These are phyloP conservation scores for Chaetothyriales sp. DNA, from an alignment of 2,329 filamentous ascomycete species.

Conservation along the genomic window DNA sequence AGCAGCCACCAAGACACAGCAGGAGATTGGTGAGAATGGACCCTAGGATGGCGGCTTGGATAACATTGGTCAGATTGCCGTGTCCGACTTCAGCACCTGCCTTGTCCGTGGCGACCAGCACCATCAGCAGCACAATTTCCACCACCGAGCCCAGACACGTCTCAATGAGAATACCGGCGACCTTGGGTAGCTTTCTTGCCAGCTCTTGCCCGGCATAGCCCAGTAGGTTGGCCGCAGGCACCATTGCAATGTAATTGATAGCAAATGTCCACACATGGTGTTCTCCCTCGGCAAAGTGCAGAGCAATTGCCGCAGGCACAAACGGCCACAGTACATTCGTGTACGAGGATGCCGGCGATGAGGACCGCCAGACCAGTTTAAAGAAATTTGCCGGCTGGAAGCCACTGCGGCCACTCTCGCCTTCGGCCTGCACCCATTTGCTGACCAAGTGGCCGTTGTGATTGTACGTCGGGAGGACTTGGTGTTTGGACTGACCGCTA, in stretches of 20 bases:
- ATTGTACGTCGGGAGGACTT: conserved; percentile 11
- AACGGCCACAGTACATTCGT: conserved; percentile 65
- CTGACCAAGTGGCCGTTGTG: conserved; percentile 22
- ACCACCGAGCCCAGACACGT: conserved; percentile 57
- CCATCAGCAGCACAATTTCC: conserved; percentile 71
- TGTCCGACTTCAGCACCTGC: conserved; percentile 12
- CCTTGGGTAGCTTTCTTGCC: conserved; percentile 61
- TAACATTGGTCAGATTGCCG: conserved; percentile 47
- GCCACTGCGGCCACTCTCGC: conserved; percentile 56
- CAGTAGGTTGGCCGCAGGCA: conserved; percentile 61
- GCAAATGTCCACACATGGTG: conserved; percentile 53
- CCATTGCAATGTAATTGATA: conserved; percentile 62
- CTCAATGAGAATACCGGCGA: conserved; percentile 39
- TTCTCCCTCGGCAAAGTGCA: conserved; percentile 44
- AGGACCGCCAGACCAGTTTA: conserved; percentile 49
- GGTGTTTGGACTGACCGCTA: background rate
- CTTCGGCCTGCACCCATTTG: conserved; percentile 33
- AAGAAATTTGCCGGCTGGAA: conserved; percentile 53
- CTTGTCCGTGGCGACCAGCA: conserved; percentile 46
- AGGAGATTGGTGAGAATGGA: conserved; percentile 72
- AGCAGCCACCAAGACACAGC: conserved; percentile 66
- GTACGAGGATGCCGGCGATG: conserved; percentile 47
- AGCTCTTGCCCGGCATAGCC: conserved; percentile 62
- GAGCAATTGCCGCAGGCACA: conserved; percentile 57
- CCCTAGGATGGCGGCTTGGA: conserved; percentile 70